These are phyloP conservation scores for Metschnikowia dekortorum DNA, from an alignment of 805 yeast species.

Conservation along the genomic window DNA sequence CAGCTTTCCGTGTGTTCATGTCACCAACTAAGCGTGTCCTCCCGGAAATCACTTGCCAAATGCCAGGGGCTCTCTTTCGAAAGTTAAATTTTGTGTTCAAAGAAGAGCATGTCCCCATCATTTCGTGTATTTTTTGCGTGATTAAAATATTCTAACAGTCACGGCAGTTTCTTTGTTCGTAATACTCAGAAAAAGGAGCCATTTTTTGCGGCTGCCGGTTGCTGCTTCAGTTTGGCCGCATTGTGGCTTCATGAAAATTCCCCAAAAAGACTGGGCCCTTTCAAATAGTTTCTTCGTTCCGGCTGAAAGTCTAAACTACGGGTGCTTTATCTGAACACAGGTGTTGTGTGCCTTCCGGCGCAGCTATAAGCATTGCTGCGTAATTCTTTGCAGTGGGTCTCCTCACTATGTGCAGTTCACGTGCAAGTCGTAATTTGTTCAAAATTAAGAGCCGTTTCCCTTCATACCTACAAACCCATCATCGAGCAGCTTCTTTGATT, in stretches of 20 bases:
- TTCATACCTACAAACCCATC: not conserved
- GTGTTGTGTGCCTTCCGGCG: not conserved
- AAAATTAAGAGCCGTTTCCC: not conserved
- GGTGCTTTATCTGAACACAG: not conserved
- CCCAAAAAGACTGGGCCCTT: too few relatives aligned
- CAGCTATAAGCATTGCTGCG: constrained; percentile 3
- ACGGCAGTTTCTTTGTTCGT: not conserved
- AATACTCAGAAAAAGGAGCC: not conserved
- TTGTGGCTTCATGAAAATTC: too few relatives aligned
- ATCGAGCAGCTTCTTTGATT: not conserved
- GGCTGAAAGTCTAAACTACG: not conserved
- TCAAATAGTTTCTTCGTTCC: too few relatives aligned
- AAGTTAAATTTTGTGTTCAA: not conserved
- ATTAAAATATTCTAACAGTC: not conserved
- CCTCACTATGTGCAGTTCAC: not conserved
- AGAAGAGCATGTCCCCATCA: not conserved
- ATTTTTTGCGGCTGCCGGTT: not conserved
- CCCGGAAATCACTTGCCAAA: too few relatives aligned
- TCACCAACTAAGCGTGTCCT: too few relatives aligned
- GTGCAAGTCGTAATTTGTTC: constrained; percentile 4
- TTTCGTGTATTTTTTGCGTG: not conserved
- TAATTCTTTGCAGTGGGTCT: constrained; percentile 1
- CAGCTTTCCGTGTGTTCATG: too few relatives aligned
- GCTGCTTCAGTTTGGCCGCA: too few relatives aligned
- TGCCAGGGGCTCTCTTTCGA: too few relatives aligned